Evolutionary conservation across 805 yeast genomes (phyloP), one percentile per base, ranked within the genome.

Genomic region (Saccharomyces paradoxus): DNA sequence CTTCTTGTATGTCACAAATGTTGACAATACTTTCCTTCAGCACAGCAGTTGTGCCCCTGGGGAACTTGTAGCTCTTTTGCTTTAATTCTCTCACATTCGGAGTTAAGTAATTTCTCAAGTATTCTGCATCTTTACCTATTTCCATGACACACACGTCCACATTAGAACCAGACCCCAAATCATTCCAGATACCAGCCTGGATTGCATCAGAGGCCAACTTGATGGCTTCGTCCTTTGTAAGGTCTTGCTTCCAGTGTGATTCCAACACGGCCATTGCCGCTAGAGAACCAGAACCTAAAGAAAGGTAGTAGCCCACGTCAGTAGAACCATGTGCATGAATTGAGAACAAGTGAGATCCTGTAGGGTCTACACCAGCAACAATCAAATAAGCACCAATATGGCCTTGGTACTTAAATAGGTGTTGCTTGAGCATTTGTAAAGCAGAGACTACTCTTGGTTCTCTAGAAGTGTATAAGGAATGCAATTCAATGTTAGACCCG

Each of bases 191-290:
- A 81, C 99, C 99, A 17, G 96, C 89, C 74, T 89, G 88, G 66
- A 94, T 94, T 27, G 98, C 98, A 61, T 88, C 90, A 2, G 96
- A 77, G 58, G 96, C 92, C 53, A 94, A 77, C 62, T 81, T 83
- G 75, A 90, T 83, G n/a, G 98, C 98, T 70, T 89, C 96, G 50
- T 90, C 96, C 69, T 77, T 86, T 24, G 84, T 79, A 76, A 94
- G 72, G 60, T 81, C 88, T 60, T 81, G 83, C 66, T 79, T 82
- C 96, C 96, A 94, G 59, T 84, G 79, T 46, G 92, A 81, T 74
- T 94, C 99, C 63, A 94, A 77, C 17, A 94, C 94, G 4, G 98
- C 97, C 96, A 94, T 92, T 8, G 99, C 99, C 5, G 99, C 98
- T 70, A 94, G 79, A 22, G 97, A 90, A 58, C 99, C 99, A 3